Conservation (phyloP, 768 basidiomycete genomes). For the Jaapia argillacea region DNA sequence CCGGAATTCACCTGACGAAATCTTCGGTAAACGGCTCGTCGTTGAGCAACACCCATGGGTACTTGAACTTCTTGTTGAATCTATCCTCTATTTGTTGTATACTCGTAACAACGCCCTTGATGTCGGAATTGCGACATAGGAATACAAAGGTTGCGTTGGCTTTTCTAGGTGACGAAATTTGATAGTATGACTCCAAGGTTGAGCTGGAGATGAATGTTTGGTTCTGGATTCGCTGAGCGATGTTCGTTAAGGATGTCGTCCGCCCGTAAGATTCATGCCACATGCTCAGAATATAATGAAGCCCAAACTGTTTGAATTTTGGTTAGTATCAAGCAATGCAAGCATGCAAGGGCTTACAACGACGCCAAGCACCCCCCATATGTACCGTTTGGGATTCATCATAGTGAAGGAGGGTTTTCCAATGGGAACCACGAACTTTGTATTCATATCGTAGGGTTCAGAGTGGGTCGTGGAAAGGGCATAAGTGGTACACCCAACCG, state of each 20-base stretch:
- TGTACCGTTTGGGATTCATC: neutral
- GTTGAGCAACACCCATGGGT: slow-evolving; percentile 58
- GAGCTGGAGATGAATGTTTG: neutral
- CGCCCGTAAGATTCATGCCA: slow-evolving; percentile 32
- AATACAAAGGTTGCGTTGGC: slow-evolving; percentile 55
- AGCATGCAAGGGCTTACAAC: slow-evolving; percentile 13
- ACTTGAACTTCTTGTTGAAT: slow-evolving; percentile 48
- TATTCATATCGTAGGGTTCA: no score
- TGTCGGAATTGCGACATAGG: slow-evolving; percentile 38
- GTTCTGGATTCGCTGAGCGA: slow-evolving; percentile 14
- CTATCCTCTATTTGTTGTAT: slow-evolving; percentile 46
- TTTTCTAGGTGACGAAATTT: neutral
- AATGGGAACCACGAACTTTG: no score
- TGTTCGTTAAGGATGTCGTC: slow-evolving; percentile 26
- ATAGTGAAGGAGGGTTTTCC: neutral
- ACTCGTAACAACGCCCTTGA: slow-evolving; percentile 32
- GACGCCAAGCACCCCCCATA: slow-evolving; percentile 22
- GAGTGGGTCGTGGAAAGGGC: no score
- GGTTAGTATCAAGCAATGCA: slow-evolving; percentile 4
- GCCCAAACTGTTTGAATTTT: slow-evolving; percentile 19
- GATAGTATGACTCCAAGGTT: neutral
- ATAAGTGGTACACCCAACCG: no score
- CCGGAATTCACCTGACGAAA: slow-evolving; percentile 31
- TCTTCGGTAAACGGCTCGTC: slow-evolving; percentile 46
- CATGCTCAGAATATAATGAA: slow-evolving; percentile 32